These are phyloP conservation scores for Phellopilus nigrolimitatus DNA, from an alignment of 1,284 basidiomycete species.

Conservation along the genomic window DNA sequence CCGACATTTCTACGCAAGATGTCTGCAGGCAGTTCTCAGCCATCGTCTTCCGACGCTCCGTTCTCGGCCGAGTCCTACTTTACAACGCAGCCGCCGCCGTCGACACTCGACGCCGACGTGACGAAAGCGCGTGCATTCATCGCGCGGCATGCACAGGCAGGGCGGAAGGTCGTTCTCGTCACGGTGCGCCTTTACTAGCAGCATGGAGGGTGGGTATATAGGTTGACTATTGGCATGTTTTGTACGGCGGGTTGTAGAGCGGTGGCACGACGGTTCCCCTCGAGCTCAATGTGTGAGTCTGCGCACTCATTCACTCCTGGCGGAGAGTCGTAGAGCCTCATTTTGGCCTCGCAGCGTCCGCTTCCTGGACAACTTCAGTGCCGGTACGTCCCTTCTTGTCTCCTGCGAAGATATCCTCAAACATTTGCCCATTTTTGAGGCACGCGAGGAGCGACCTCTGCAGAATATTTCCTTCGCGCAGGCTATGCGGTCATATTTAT, in stretches of 20 bases:
- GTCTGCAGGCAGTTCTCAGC: background rate
- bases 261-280: conserved; percentile 94
- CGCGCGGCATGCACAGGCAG: conserved; percentile 53
- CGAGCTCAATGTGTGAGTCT: conserved; percentile 91
- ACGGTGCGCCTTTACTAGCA: conserved; percentile 58
- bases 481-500: conserved; percentile 98
- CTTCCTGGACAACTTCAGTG: conserved; percentile 98
- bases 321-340: conserved; percentile 21
- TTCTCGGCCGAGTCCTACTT: conserved; percentile 86
- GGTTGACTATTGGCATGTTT: conserved; percentile 14
- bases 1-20: no score
- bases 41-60: conserved; percentile 3
- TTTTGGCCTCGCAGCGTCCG: conserved; percentile 65
- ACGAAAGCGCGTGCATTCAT: conserved; percentile 66
- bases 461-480: conserved; percentile 92
- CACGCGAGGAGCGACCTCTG: conserved; percentile 94
- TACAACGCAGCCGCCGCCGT: conserved; percentile 73
- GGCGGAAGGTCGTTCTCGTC: conserved; percentile 86
- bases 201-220: background rate
- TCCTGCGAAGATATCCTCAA: conserved; percentile 1
- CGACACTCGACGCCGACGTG: conserved; percentile 62
- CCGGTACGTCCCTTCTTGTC: conserved; percentile 54
- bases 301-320: conserved; percentile 10
- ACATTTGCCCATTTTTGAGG: conserved; percentile 41
- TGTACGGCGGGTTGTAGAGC: conserved; percentile 49